Evolutionary conservation across 1,284 basidiomycete species (phyloP).

Genomic region (Boletus semigastroideus): DNA sequence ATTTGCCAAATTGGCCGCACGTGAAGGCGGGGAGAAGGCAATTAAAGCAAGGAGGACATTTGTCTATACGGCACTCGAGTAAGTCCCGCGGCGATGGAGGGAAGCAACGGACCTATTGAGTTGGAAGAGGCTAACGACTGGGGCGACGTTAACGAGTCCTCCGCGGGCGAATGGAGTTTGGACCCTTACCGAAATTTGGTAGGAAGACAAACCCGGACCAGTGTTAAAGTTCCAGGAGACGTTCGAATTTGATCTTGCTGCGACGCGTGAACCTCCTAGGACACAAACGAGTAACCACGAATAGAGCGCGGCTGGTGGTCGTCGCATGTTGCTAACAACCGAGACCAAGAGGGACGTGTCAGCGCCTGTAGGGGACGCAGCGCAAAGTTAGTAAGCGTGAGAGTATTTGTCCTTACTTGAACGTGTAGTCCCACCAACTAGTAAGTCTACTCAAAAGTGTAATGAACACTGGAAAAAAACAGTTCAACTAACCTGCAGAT

Average conservation of each 20-base stretch:
- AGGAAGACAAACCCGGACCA: constrained; percentile 21
- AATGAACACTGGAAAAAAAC: too few species aligned
- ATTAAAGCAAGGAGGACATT: constrained; percentile 70
- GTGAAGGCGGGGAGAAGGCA: constrained; percentile 70
- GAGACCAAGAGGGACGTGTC: neutral
- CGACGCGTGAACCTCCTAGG: constrained; percentile 2
- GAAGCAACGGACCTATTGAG: constrained; percentile 14
- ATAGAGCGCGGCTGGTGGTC: constrained; percentile 13
- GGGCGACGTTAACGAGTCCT: constrained; percentile 5
- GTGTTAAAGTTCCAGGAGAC: constrained; percentile 17
- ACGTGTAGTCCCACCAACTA: too few species aligned
- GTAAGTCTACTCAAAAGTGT: too few species aligned
- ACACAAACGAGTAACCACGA: constrained; percentile 18
- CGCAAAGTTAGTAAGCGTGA: constrained; percentile 10
- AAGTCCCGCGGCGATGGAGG: neutral
- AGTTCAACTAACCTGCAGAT: neutral
- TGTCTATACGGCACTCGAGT: constrained; percentile 25
- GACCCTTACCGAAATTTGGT: constrained; percentile 27
- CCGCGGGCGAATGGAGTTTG: neutral
- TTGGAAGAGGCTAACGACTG: constrained; percentile 25
- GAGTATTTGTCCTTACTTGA: constrained; percentile 7
- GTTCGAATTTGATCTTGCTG: constrained; percentile 13
- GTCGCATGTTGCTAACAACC: constrained; percentile 23
- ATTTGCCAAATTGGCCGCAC: constrained; percentile 74
- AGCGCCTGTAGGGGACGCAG: too few species aligned